These are phyloP conservation scores for Cordia subcordata DNA, from an alignment of 257 asterid genomes.

Conservation along the genomic window DNA sequence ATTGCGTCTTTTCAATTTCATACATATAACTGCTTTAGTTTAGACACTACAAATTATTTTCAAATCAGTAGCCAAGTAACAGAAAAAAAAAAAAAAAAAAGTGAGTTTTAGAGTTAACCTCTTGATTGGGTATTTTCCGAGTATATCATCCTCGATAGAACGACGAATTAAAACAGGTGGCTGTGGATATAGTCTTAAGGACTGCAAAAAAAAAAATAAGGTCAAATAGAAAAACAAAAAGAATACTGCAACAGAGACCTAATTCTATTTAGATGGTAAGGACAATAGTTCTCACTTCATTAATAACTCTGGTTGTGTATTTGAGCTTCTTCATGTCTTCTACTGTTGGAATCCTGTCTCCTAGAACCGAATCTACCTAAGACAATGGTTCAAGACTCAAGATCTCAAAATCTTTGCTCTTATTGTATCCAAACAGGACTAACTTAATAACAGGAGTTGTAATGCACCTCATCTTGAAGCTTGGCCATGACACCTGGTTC, in stretches of 20 bases:
- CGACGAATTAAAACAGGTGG: conserved; percentile 99
- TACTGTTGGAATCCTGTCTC: conserved; percentile 83
- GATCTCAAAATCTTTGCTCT: conserved; percentile 1
- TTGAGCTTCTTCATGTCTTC: conserved; percentile 94
- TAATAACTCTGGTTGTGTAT: conserved; percentile 88
- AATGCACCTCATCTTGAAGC: conserved; percentile 89
- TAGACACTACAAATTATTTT: neutral
- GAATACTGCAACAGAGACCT: conserved; percentile 7
- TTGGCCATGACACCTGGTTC: conserved; percentile 85
- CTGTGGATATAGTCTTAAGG: conserved; percentile 94
- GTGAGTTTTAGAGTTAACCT: conserved; percentile 34
- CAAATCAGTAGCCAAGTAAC: no score
- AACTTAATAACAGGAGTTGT: neutral
- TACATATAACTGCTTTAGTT: neutral
- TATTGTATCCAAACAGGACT: conserved; percentile 7
- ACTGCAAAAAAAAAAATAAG: conserved; percentile 40
- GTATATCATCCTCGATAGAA: conserved; percentile 68
- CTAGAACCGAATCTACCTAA: conserved; percentile 86
- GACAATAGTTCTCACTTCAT: conserved; percentile 58
- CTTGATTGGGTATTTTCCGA: conserved; percentile 80
- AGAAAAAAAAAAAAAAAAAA: neutral
- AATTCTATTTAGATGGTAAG: conserved; percentile 8
- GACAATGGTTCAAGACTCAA: conserved; percentile 20
- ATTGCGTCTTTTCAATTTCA: no score
- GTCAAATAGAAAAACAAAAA: conserved; percentile 12